These are phyloP conservation scores for Cordia subcordata DNA, from an alignment of 257 asterid species.

Conservation along the genomic window DNA sequence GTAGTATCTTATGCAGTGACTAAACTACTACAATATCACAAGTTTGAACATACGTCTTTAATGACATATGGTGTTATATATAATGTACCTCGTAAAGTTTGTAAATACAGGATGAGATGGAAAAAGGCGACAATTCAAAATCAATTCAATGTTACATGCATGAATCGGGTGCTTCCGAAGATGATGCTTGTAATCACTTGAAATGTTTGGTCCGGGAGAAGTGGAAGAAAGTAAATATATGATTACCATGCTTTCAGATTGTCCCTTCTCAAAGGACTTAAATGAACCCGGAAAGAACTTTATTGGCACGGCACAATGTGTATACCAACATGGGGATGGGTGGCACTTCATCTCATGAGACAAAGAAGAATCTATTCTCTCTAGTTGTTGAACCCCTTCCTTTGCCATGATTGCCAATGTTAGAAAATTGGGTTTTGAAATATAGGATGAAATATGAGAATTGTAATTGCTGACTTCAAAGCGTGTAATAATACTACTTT, in stretches of 20 bases:
- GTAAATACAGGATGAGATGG: conserved; percentile 34
- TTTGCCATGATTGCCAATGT: too few relatives aligned
- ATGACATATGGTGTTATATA: too few relatives aligned
- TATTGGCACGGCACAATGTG: conserved; percentile 18
- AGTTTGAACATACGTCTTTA: too few relatives aligned
- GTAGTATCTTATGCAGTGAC: too few relatives aligned
- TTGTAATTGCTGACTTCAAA: too few relatives aligned
- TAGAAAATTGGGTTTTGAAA: too few relatives aligned
- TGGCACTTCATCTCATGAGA: background rate
- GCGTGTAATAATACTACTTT: too few relatives aligned
- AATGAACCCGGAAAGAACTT: conserved; percentile 32
- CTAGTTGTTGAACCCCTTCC: background rate
- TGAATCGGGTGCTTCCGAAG: conserved; percentile 35
- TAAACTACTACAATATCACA: too few relatives aligned
- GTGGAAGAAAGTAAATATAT: conserved; percentile 34
- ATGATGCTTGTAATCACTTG: conserved; percentile 33
- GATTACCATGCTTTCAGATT: conserved; percentile 15
- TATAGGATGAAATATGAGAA: too few relatives aligned
- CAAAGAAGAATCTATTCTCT: background rate
- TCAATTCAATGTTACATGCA: conserved; percentile 44
- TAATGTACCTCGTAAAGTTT: background rate
- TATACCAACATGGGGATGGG: background rate
- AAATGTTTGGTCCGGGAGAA: conserved; percentile 15
- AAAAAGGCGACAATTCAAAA: conserved; percentile 46
- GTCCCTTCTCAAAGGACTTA: conserved; percentile 16